Base-by-base conservation (phyloP, 2,329 filamentous ascomycete species). In the Paraphoma chrysanthemicola region DNA sequence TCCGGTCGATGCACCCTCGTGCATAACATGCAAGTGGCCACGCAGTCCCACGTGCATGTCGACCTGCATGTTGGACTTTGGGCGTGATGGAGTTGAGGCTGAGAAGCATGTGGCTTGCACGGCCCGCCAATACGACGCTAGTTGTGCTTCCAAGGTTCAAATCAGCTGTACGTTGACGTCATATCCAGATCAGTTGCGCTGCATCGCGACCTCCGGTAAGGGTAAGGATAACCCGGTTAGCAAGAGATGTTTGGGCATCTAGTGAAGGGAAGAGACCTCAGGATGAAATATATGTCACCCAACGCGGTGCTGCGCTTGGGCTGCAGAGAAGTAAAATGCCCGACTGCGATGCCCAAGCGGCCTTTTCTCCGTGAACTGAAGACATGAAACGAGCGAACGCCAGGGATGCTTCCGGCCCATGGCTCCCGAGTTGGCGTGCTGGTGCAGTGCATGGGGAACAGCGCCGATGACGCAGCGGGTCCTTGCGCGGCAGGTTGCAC, bases 401-500 rank as follows among this genome's bases (percentile, higher is more conserved):
- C 31, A 38, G 17, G 23, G 12, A n/a, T 18, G n/a, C 18, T 23
- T n/a, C n/a, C 28, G 30, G 31, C 12, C 17, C 52, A 50, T 16
- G 41, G 56, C 66, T 63, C 51, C 58, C 57, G 33, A 63, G 52
- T 57, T 51, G 44, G 39, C 44, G 36, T 30, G 36, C 47, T 55
- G 51, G 54, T 56, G 53, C 48, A 17, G 51, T 52, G 53, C 56
- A 60, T 54, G 47, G 39, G 49, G 39, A 33, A n/a, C 53, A 52
- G 61, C 62, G 58, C 59, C 68, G 56, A 72, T 72, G 70, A 72
- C 70, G 68, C 65, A 69, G 59, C 56, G 54, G 38, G 57, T 57
- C 53, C 47, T 64, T 67, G 23, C 18, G 11, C 23, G 33, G 48
- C 17, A 33, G 68, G 68, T 64, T 45, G 61, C 63, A 59, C 57